Percentiles rank a stretch among this genome's conserved stretches.
Evolutionary conservation across 1,139 yeast species (phyloP).

Genomic region (Zygosaccharomyces sapae): DNA sequence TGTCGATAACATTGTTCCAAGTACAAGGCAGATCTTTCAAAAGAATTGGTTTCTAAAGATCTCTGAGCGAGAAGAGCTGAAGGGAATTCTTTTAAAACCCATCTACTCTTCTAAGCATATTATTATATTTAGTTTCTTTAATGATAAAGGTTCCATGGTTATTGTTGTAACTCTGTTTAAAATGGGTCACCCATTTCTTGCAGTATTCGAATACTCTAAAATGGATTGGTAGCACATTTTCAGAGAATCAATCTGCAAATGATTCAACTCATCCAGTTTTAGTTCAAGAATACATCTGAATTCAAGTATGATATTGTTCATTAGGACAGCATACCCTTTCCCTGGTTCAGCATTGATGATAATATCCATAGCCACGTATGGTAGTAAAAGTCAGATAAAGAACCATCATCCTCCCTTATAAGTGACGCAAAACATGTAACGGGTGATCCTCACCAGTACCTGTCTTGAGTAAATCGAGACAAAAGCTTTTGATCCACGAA

Average conservation of each 20-base stretch:
- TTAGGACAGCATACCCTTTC: conserved; percentile 44
- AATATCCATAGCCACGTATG: conserved; percentile 70
- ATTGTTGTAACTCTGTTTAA: conserved; percentile 27
- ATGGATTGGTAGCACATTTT: conserved; percentile 67
- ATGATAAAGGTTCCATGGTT: conserved; percentile 30
- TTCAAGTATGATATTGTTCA: conserved; percentile 51
- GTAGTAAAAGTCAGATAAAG: conserved; percentile 71
- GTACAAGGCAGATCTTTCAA: conserved; percentile 84
- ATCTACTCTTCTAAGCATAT: conserved; percentile 37
- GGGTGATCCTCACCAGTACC: conserved; percentile 47
- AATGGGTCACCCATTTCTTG: conserved; percentile 62
- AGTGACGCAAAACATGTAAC: conserved; percentile 61
- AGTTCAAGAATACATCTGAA: conserved; percentile 52
- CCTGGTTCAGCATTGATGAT: conserved; percentile 41
- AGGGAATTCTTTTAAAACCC: conserved; percentile 54
- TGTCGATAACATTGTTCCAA: conserved; percentile 70
- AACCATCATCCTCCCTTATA: conserved; percentile 67
- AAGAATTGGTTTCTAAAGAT: conserved; percentile 79
- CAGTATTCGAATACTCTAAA: conserved; percentile 77
- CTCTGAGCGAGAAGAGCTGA: conserved; percentile 68
- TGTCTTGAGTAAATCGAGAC: conserved; percentile 58
- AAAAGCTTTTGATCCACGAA: conserved; percentile 67
- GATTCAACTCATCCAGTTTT: conserved; percentile 45
- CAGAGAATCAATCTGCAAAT: conserved; percentile 54
- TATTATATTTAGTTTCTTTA: conserved; percentile 23